Conservation (phyloP, 495 filamentous ascomycete genomes). For the Neurospora sp. region DNA sequence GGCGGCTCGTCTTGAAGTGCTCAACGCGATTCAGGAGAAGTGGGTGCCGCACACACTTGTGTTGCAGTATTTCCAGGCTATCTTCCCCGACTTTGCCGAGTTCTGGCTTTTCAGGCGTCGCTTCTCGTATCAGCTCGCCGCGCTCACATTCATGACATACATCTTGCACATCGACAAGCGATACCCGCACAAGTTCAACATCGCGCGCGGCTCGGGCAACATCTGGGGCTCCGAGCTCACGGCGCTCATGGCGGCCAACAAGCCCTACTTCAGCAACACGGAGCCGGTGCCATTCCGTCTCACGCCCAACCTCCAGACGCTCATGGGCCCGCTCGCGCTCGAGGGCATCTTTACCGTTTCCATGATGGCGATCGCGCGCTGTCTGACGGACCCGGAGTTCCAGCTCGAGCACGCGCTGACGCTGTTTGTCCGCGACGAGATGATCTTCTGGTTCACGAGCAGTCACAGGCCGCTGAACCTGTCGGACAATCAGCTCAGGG, state of each 20-base stretch:
- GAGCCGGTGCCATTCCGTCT: slow-evolving; percentile 95
- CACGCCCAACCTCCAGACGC: slow-evolving; percentile 87
- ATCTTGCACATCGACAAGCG: slow-evolving; percentile 91
- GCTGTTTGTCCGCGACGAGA: slow-evolving; percentile 93
- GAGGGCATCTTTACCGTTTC: slow-evolving; percentile 90
- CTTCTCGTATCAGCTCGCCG: slow-evolving; percentile 93
- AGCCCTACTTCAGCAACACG: slow-evolving; percentile 84
- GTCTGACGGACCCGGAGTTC: slow-evolving; percentile 82
- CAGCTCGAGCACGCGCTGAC: slow-evolving; percentile 88
- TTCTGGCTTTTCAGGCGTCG: slow-evolving; percentile 98
- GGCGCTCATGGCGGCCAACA: slow-evolving; percentile 64
- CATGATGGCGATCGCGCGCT: slow-evolving; percentile 91
- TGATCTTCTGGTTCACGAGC: slow-evolving; percentile 91
- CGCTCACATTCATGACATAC: slow-evolving; percentile 97
- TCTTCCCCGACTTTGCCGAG: slow-evolving; percentile 80
- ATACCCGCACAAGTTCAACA: slow-evolving; percentile 88
- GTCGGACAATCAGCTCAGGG: slow-evolving; percentile 63
- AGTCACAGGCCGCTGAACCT: slow-evolving; percentile 54
- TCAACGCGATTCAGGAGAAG: slow-evolving; percentile 81
- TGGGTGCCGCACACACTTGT: slow-evolving; percentile 73
- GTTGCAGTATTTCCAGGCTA: slow-evolving; percentile 81
- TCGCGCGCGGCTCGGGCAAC: slow-evolving; percentile 80
- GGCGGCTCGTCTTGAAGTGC: slow-evolving; percentile 69
- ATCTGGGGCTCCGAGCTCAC: slow-evolving; percentile 95
- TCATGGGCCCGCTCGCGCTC: slow-evolving; percentile 90